Base-by-base conservation (phyloP, 805 yeast genomes). In the Saccharomycopsis guyanensis region DNA sequence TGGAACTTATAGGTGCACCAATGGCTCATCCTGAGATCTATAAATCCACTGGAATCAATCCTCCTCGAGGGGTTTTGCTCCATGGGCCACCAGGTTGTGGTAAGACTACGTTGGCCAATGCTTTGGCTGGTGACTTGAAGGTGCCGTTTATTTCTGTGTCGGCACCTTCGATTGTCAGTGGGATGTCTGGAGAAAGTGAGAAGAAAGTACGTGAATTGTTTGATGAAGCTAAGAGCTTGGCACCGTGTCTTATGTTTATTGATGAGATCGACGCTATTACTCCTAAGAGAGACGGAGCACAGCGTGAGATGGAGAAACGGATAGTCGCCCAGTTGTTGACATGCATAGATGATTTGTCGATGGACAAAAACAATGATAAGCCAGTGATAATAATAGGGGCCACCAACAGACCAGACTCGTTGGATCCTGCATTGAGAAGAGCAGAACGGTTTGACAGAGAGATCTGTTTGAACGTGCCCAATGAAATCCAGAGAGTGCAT, bases 71-170 rank as follows among this genome's bases (percentile, higher is more conserved):
- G 37, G 85, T 93, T 0, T 62, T 93, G 25, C 65, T 93, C n/a
- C 95, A 89, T 62, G 98, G 98, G 0, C 98, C 98, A 0, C 98
- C 97, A 1, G 98, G 98, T 13, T 93, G 98, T 69, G 98, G 98
- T 61, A 93, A 93, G 58, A 93, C 98, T 0, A 82, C 96, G 37
- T 80, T 93, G 45, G 98, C 98, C 2, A 88, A 88, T 62, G 96
- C 97, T 0, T 68, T 93, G 19, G 98, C 98, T 1, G 96, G 96
- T 24, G 96, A 91, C 59, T 71, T 93, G 27, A 84, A 87, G 55
- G 96, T 93, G 0, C 96, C 97, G 0, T 93, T 93, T 59, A 78
- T 93, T 15, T 82, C 84, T 38, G 73, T 93, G 1, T 84, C 95
- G 23, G 97, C 98, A 0, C 98, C 98, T 1, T 82, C 95, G 2